These are phyloP conservation scores for Aureobasidium subglaciale DNA, from an alignment of 2,329 filamentous ascomycete genomes.

Conservation along the genomic window DNA sequence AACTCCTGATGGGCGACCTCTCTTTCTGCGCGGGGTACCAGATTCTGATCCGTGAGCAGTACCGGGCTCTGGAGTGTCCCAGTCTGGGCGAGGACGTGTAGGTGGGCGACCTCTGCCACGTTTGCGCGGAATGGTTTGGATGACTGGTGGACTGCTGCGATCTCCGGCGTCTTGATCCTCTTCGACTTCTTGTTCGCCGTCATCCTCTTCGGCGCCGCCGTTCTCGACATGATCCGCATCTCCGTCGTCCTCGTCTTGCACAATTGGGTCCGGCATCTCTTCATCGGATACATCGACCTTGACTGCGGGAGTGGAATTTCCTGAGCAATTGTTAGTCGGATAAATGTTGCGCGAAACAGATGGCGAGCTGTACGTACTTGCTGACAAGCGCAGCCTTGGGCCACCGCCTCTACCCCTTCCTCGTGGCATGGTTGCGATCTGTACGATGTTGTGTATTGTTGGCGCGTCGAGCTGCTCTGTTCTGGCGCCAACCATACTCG, in stretches of 20 bases:
- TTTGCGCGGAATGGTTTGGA: constrained; percentile 47
- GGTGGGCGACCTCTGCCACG: constrained; percentile 73
- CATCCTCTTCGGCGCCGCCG: constrained; percentile 48
- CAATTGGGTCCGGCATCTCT: constrained; percentile 21
- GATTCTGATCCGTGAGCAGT: constrained; percentile 40
- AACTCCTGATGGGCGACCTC: constrained; percentile 39
- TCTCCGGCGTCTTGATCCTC: constrained; percentile 47
- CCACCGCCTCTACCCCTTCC: constrained; percentile 8
- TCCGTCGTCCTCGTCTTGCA: constrained; percentile 32
- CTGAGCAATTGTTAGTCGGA: constrained; percentile 15
- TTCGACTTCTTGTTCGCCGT: constrained; percentile 38
- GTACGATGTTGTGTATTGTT: neutral
- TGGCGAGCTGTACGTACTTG: neutral
- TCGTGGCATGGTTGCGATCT: constrained; percentile 6
- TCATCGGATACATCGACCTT: constrained; percentile 25
- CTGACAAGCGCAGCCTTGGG: constrained; percentile 12
- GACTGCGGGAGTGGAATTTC: constrained; percentile 22
- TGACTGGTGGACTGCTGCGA: constrained; percentile 40
- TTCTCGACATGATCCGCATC: constrained; percentile 54
- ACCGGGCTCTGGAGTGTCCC: constrained; percentile 54
- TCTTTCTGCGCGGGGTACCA: constrained; percentile 43
- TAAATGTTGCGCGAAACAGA: neutral
- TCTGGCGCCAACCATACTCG: neutral
- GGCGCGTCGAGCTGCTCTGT: neutral
- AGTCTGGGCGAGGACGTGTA: constrained; percentile 75